Evolutionary conservation across 768 basidiomycete genomes (phyloP).

Genomic region (Crucibulum laeve): DNA sequence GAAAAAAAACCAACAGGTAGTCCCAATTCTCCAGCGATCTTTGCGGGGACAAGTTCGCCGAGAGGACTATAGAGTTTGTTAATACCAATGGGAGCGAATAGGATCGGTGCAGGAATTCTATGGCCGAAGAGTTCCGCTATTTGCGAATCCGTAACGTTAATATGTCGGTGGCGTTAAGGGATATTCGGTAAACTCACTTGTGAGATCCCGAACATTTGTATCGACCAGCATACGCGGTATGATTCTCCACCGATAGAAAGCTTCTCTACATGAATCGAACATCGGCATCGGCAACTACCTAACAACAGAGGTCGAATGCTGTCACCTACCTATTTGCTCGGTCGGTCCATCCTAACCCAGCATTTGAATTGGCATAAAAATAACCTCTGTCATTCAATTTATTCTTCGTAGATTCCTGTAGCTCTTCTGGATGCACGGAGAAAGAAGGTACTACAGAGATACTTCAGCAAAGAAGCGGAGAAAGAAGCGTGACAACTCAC

Average conservation of each 20-base stretch:
- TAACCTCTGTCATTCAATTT: constrained; percentile 37
- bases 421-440: constrained; percentile 30
- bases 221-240: constrained; percentile 55
- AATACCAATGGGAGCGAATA: constrained; percentile 55
- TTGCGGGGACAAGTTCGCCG: constrained; percentile 39
- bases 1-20: constrained; percentile 9
- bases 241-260: constrained; percentile 52
- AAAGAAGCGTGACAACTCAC: constrained; percentile 17
- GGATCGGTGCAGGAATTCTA: constrained; percentile 44
- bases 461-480: not conserved
- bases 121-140: constrained; percentile 41
- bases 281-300: not conserved
- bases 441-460: constrained; percentile 29
- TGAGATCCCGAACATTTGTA: constrained; percentile 37
- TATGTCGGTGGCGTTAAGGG: too few species aligned
- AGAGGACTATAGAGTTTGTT: constrained; percentile 42
- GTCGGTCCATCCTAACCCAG: constrained; percentile 48
- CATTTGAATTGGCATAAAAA: constrained; percentile 50
- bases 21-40: constrained; percentile 43
- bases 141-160: not conserved
- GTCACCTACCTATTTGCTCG: constrained; percentile 35
- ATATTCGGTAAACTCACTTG: constrained; percentile 28
- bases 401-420: constrained; percentile 13
- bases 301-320: not conserved
- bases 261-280: constrained; percentile 27